Evolutionary conservation across 139 green algal species (phyloP), one percentile per base, ranked within the genome.

Genomic region (Micromonas pusilla): DNA sequence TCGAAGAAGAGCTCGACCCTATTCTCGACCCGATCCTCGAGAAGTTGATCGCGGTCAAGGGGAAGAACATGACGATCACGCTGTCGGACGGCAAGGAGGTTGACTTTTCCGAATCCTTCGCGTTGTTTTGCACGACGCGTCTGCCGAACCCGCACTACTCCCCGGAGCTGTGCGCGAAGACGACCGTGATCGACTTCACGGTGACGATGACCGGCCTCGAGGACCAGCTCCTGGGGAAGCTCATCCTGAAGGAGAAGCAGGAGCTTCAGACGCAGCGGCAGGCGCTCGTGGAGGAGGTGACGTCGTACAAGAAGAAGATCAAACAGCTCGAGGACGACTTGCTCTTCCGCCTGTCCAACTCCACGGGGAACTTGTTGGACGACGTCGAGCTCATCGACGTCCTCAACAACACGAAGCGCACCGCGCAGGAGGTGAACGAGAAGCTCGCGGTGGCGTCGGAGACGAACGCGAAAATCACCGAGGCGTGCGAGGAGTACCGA

Each of bases 1-100:
- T 93, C 45, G 91, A 96, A 52, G 91, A 96, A 83, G 93, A 95
- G 83, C 91, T 96, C 45, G 92, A 96, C 82, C 92, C 92, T 21
- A 88, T 95, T 28, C 92, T 96, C 65, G 90, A 96, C 80, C 86
- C 90, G 1, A 90, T 96, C 38, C 86, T 96, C 36, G 91, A 96
- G 82, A 93, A 93, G 84, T 90, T 85, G 77, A 80, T 94, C 72
- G 71, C 84, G 16, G 31, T 53, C 25, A 21, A 74, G 34, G 87
- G 87, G 62, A 88, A 87, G 36, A 77, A 86, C 68, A 64, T 87
- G 31, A 83, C 92, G 21, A 88, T 89, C 79, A 80, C 93, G 64
- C 89, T 89, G 13, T 23, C 9, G 9, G 45, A 53, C 82, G 90
- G 93, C 86, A 93, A 92, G 72, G 90, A 95, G 72, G 84, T 91